phyloP scores from a whole-genome alignment of 306 rosid species.

The Dicorynia guianensis region DNA sequence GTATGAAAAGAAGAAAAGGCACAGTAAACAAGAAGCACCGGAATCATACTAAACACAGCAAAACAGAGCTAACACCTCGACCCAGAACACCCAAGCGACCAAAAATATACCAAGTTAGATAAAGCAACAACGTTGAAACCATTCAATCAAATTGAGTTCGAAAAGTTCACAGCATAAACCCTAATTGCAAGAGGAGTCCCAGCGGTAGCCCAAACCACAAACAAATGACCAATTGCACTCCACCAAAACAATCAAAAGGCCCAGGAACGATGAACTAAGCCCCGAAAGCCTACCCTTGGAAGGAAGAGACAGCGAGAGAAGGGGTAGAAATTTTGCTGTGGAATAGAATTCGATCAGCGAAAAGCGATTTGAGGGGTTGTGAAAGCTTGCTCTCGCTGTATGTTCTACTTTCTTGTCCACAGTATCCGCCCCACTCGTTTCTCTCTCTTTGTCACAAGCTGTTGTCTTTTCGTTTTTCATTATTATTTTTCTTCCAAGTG shows the following conservation, averaged over 20 bases:
- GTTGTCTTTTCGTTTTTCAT: too few relatives aligned
- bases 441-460: not conserved
- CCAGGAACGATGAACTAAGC: not conserved
- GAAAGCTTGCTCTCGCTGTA: slow-evolving; percentile 10
- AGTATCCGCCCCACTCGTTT: slow-evolving; percentile 34
- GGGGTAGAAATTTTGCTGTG: slow-evolving; percentile 13
- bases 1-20: not conserved
- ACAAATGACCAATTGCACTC: not conserved
- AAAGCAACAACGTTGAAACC: not conserved
- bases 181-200: slow-evolving; percentile 20
- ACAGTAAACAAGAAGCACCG: not conserved
- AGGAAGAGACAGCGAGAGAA: slow-evolving; percentile 11
- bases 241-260: not conserved
- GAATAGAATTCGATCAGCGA: slow-evolving; percentile 26
- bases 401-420: not conserved
- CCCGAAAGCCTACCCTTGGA: slow-evolving; percentile 9
- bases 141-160: slow-evolving; percentile 4
- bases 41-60: slow-evolving; percentile 12
- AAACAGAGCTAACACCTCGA: slow-evolving; percentile 21
- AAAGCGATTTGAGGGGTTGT: slow-evolving; percentile 26
- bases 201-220: slow-evolving; percentile 12
- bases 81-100: not conserved
- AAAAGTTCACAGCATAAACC: slow-evolving; percentile 38
- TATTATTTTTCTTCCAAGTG: too few relatives aligned
- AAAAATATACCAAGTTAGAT: not conserved